Percentiles rank a stretch among this genome's conserved stretches.
phyloP scores from a whole-genome alignment of 345 rosid genomes.

The Gossypium herbaceum region DNA sequence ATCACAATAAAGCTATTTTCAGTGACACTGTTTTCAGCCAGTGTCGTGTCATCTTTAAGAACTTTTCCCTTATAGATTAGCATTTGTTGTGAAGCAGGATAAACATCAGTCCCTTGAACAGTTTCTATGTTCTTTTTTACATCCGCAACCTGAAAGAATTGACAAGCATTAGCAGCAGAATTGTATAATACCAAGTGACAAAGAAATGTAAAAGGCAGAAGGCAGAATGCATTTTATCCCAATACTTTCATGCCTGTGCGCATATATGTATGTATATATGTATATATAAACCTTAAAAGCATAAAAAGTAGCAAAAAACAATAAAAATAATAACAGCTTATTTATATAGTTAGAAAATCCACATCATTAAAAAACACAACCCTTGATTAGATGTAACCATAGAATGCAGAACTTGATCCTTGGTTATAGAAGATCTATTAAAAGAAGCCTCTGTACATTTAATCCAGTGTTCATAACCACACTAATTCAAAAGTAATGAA shows the following conservation, averaged over 20 bases:
- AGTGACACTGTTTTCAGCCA: conserved; percentile 65
- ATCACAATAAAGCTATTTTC: conserved; percentile 78
- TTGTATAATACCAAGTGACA: neutral
- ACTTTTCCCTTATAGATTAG: conserved; percentile 86
- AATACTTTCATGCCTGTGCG: neutral
- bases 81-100: conserved; percentile 73
- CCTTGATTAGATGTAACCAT: neutral
- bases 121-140: conserved; percentile 75
- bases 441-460: neutral
- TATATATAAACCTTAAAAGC: neutral
- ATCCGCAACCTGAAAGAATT: conserved; percentile 48
- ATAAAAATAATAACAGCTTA: neutral
- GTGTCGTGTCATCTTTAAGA: conserved; percentile 68
- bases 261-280: neutral
- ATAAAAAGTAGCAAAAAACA: neutral
- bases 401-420: neutral
- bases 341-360: neutral
- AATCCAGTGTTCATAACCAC: neutral
- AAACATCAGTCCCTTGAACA: conserved; percentile 56
- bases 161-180: neutral
- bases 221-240: neutral
- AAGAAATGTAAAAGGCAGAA: conserved; percentile 3
- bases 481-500: neutral
- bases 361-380: neutral
- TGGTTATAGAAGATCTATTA: neutral